Evolutionary conservation across 2,329 filamentous ascomycete genomes (phyloP).

Genomic region (Microcyclospora pomicola): DNA sequence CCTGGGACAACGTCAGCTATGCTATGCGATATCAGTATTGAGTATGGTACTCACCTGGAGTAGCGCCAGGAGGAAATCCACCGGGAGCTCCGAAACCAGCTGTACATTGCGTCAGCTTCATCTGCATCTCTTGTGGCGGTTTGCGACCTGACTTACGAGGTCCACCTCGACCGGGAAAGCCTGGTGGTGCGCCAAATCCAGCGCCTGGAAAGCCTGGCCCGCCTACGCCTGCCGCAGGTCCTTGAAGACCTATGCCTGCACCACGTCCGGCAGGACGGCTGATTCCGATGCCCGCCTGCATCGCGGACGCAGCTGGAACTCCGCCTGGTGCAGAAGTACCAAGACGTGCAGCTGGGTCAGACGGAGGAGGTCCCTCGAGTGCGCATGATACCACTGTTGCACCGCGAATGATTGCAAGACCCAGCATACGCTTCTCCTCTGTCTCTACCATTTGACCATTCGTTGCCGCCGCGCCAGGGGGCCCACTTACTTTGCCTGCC

Average conservation of each 20-base stretch:
- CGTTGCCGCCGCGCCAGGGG: slow-evolving; percentile 44
- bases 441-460: slow-evolving; percentile 53
- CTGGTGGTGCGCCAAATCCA: slow-evolving; percentile 23
- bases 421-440: slow-evolving; percentile 95
- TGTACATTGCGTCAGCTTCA: slow-evolving; percentile 2
- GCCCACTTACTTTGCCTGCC: slow-evolving; percentile 61
- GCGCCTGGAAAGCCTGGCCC: slow-evolving; percentile 52
- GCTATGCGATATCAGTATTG: slow-evolving; percentile 14
- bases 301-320: slow-evolving; percentile 43
- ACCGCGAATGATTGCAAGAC: slow-evolving; percentile 85
- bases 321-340: slow-evolving; percentile 61
- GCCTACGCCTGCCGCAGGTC: slow-evolving; percentile 78
- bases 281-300: slow-evolving; percentile 77
- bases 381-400: slow-evolving; percentile 90
- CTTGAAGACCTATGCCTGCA: slow-evolving; percentile 60
- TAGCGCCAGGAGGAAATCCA: not conserved
- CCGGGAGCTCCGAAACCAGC: slow-evolving; percentile 10
- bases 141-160: slow-evolving; percentile 15
- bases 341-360: slow-evolving; percentile 79
- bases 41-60: not conserved
- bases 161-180: slow-evolving; percentile 23
- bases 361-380: slow-evolving; percentile 87
- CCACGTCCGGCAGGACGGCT: slow-evolving; percentile 84
- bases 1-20: slow-evolving; percentile 38
- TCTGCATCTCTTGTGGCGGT: not conserved